Evolutionary conservation across 1,139 yeast species (phyloP), one percentile per base, ranked within the genome.

Genomic region (Yamadazyma blattariae): DNA sequence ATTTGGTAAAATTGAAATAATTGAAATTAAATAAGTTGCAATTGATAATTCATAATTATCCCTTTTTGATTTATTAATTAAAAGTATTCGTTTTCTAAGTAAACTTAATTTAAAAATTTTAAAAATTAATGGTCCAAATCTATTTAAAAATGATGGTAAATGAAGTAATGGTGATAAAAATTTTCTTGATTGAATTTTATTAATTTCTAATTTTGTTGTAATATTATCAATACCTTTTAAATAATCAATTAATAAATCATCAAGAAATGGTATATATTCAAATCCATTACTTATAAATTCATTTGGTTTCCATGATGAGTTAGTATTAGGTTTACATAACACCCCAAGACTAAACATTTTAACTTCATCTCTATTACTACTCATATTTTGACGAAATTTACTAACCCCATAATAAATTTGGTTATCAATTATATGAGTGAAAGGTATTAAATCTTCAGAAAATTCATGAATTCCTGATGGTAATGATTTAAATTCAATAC

Each of bases 391-490:
- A 20, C 60, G 54, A 45, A 62, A 70, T 27, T 62, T 55, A 15
- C 67, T 55, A 15, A 64, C 37, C 2, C 76, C 76, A 42, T 66
- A 66, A 48, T 63, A 64, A 5, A 56, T 51, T 35, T 57, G 57
- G 14, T 46, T 51, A 3, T 57, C 44, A 24, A 35, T 28, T 10
- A 42, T 42, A 35, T 70, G 75, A 32, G 65, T 54, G 31, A 68
- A 46, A 24, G 64, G 46, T 6, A 67, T 57, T 8, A 66, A 56
- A 45, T 86, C 90, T 27, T 65, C 56, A 10, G 57, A 55, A 18
- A 66, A 67, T 27, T 79, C 76, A 52, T 88, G 96, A n/a, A 87
- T 68, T 1, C 96, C 96, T 0, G 94, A 82, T 1, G 96, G 96
- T 36, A 89, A 61, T 10, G 81, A 71, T 47, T 83, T 82, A 58